Conservation (phyloP, 345 rosid species). For the Hibiscus syriacus region DNA sequence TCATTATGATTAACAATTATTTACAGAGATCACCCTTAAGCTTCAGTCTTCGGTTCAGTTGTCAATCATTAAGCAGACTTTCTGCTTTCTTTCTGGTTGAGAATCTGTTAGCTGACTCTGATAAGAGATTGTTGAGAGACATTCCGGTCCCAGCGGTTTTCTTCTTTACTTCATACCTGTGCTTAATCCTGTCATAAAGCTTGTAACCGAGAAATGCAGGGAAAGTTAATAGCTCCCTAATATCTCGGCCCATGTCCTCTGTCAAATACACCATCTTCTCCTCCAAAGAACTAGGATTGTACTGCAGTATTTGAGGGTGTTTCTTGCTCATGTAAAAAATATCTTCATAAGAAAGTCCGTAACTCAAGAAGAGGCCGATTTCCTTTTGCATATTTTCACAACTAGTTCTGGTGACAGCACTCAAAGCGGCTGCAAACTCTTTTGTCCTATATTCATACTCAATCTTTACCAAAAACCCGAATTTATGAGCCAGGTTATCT, state of each 20-base stretch:
- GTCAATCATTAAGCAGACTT: slow-evolving; percentile 23
- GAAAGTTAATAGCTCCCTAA: slow-evolving; percentile 57
- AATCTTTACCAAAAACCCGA: slow-evolving; percentile 60
- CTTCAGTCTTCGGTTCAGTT: not conserved
- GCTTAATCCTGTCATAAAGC: slow-evolving; percentile 73
- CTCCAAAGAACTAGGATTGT: slow-evolving; percentile 40
- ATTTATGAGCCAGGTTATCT: slow-evolving; percentile 47
- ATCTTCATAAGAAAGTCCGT: slow-evolving; percentile 46
- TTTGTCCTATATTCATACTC: slow-evolving; percentile 51
- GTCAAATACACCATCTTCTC: slow-evolving; percentile 69
- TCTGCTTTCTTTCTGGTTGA: slow-evolving; percentile 20
- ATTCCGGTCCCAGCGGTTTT: slow-evolving; percentile 47
- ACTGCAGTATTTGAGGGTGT: slow-evolving; percentile 76
- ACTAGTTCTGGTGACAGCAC: slow-evolving; percentile 74
- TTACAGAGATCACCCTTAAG: not conserved
- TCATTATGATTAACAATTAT: not conserved
- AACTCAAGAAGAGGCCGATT: slow-evolving; percentile 50
- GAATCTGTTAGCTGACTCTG: slow-evolving; percentile 50
- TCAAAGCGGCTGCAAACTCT: slow-evolving; percentile 57
- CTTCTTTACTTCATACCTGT: slow-evolving; percentile 50
- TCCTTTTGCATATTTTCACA: slow-evolving; percentile 71
- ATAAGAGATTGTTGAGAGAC: slow-evolving; percentile 63
- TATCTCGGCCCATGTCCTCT: slow-evolving; percentile 65
- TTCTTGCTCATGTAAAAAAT: slow-evolving; percentile 64
- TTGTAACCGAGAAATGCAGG: slow-evolving; percentile 84